Evolutionary conservation across 1,139 yeast species (phyloP).

Genomic region (Debaryomyces psychrophilus): DNA sequence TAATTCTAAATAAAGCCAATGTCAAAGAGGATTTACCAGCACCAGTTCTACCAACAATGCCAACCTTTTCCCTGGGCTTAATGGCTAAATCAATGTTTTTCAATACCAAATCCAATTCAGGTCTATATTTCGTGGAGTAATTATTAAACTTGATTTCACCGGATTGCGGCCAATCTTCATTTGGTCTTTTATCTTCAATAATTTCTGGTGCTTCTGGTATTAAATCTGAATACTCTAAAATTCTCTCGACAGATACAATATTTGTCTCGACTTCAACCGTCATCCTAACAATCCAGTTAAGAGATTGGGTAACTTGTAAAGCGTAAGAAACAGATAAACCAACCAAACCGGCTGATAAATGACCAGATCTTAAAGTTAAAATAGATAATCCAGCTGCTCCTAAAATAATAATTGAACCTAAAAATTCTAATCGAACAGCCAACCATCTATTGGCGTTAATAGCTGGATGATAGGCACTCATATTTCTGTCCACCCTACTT

Average conservation of each 20-base stretch:
- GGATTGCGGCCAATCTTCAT: conserved; percentile 70
- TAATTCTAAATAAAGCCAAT: conserved; percentile 83
- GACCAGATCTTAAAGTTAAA: conserved; percentile 64
- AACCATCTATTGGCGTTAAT: conserved; percentile 95
- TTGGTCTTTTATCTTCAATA: conserved; percentile 71
- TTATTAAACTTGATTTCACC: conserved; percentile 75
- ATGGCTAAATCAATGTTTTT: conserved; percentile 69
- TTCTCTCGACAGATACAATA: conserved; percentile 95
- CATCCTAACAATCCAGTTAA: conserved; percentile 98
- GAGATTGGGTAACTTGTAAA: conserved; percentile 85
- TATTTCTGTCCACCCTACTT: conserved; percentile 76
- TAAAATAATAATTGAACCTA: conserved; percentile 85
- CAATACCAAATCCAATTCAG: conserved; percentile 79
- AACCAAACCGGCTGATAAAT: conserved; percentile 82
- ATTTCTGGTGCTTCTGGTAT: conserved; percentile 81
- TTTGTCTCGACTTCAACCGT: conserved; percentile 97
- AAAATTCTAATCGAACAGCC: conserved; percentile 87
- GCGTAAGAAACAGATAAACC: conserved; percentile 95
- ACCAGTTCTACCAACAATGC: conserved; percentile 96
- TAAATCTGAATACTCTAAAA: conserved; percentile 78
- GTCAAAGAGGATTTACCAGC: conserved; percentile 96
- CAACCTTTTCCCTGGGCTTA: conserved; percentile 81
- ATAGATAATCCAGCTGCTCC: conserved; percentile 85
- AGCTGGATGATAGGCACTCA: conserved; percentile 93
- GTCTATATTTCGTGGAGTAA: conserved; percentile 84